Conservation (phyloP, 1,139 yeast genomes). For the Schizosaccharomyces versatilis region DNA sequence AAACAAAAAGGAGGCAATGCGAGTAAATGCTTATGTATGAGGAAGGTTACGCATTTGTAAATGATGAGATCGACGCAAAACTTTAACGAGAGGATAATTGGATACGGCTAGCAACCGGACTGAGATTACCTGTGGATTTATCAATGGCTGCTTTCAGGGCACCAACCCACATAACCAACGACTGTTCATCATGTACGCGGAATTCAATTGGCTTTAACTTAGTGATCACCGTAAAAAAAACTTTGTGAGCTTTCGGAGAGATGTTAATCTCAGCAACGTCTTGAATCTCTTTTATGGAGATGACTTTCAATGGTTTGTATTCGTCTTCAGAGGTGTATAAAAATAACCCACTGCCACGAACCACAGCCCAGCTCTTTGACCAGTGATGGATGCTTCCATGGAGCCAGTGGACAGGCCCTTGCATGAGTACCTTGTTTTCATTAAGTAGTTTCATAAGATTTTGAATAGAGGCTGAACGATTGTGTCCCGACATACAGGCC, state of each 20-base stretch:
- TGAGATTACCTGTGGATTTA: neutral
- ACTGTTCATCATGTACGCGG: slow-evolving; percentile 28
- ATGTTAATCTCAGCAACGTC: slow-evolving; percentile 37
- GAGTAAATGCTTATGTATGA: too few relatives aligned
- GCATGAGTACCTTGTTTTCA: slow-evolving; percentile 1
- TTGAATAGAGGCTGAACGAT: neutral
- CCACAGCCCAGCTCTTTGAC: slow-evolving; percentile 19
- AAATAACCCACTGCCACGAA: slow-evolving; percentile 25
- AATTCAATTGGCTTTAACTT: slow-evolving; percentile 27
- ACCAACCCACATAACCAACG: slow-evolving; percentile 30
- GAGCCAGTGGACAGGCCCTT: neutral
- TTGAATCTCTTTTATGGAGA: slow-evolving; percentile 23
- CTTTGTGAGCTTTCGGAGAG: slow-evolving; percentile 23
- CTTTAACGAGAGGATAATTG: too few relatives aligned
- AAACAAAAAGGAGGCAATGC: too few relatives aligned
- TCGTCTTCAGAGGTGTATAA: slow-evolving; percentile 23
- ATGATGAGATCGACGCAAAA: too few relatives aligned
- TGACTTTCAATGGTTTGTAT: slow-evolving; percentile 18
- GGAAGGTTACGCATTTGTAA: too few relatives aligned
- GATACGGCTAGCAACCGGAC: neutral
- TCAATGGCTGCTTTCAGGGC: slow-evolving; percentile 21
- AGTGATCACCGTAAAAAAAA: slow-evolving; percentile 31
- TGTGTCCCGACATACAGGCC: neutral
- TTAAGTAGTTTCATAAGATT: neutral
- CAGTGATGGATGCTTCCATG: neutral